phyloP scores from a whole-genome alignment of 306 rosid species.

The Senna tora region DNA sequence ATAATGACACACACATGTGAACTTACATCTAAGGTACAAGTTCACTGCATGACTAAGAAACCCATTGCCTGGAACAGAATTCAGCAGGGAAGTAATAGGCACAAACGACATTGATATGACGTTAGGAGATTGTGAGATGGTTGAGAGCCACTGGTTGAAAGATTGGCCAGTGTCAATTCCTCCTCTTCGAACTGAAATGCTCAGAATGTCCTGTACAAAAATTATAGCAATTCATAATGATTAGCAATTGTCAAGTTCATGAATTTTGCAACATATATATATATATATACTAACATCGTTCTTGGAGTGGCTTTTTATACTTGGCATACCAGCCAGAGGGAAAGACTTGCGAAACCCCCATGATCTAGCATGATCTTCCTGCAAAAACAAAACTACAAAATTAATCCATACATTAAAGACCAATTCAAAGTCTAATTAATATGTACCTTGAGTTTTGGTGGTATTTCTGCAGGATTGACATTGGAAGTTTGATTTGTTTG shows the following conservation, averaged over 20 bases:
- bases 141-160: conserved; percentile 82
- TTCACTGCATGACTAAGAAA: conserved; percentile 83
- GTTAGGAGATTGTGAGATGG: conserved; percentile 75
- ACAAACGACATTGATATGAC: conserved; percentile 81
- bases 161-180: conserved; percentile 67
- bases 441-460: conserved; percentile 60
- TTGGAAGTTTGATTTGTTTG: conserved; percentile 43
- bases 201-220: conserved; percentile 58
- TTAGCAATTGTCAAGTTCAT: conserved; percentile 14
- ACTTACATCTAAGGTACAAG: conserved; percentile 94
- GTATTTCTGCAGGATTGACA: conserved; percentile 41
- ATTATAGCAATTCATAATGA: not conserved
- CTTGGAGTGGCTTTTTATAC: conserved; percentile 51
- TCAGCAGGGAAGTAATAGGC: conserved; percentile 83
- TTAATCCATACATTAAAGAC: not conserved
- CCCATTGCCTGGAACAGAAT: conserved; percentile 77
- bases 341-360: conserved; percentile 44
- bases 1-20: too few species aligned
- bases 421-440: not conserved
- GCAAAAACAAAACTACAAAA: conserved; percentile 3
- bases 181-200: conserved; percentile 70
- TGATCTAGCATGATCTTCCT: conserved; percentile 52
- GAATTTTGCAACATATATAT: not conserved
- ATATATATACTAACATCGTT: conserved; percentile 60
- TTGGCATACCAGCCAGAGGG: conserved; percentile 51